Conservation (phyloP, 148 eudicot genomes). For the Vaccinium macrocarpon region DNA sequence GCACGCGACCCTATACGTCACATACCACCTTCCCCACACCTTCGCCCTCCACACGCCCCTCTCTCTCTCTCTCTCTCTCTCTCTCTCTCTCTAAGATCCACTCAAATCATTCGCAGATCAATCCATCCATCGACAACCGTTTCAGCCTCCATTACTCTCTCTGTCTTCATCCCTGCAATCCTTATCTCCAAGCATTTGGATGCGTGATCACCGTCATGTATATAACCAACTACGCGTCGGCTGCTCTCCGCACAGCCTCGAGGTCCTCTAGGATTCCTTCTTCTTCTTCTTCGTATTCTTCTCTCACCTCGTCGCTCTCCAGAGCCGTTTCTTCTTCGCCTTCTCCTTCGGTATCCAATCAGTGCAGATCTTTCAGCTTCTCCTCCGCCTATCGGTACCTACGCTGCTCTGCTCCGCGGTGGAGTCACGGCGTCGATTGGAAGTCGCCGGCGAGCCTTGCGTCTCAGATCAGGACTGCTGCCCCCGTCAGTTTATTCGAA, state of each 20-base stretch:
- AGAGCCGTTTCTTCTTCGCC: constrained; percentile 5
- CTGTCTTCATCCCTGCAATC: background rate
- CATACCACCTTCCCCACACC: background rate
- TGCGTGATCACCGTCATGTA: constrained; percentile 24
- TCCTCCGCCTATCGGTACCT: constrained; percentile 24
- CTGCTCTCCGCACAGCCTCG: constrained; percentile 21
- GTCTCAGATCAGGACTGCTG: constrained; percentile 37
- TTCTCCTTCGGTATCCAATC: constrained; percentile 8
- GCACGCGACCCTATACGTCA: constrained; percentile 17
- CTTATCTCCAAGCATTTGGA: constrained; percentile 21
- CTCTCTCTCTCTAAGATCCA: background rate
- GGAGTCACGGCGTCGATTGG: constrained; percentile 54
- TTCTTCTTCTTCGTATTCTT: background rate
- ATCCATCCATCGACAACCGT: constrained; percentile 8
- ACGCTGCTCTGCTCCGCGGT: constrained; percentile 34
- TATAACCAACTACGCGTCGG: constrained; percentile 16
- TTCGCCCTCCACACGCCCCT: constrained; percentile 20
- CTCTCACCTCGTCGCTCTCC: constrained; percentile 2
- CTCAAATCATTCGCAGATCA: constrained; percentile 8
- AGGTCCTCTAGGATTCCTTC: constrained; percentile 9
- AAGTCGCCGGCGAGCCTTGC: constrained; percentile 37
- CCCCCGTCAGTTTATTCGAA: constrained; percentile 18
- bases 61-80: background rate
- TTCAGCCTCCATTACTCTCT: constrained; percentile 2
- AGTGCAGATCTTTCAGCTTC: constrained; percentile 25